These are phyloP conservation scores for Phytophthora vignae DNA, from an alignment of 352 stramenopile genomes.

Conservation along the genomic window DNA sequence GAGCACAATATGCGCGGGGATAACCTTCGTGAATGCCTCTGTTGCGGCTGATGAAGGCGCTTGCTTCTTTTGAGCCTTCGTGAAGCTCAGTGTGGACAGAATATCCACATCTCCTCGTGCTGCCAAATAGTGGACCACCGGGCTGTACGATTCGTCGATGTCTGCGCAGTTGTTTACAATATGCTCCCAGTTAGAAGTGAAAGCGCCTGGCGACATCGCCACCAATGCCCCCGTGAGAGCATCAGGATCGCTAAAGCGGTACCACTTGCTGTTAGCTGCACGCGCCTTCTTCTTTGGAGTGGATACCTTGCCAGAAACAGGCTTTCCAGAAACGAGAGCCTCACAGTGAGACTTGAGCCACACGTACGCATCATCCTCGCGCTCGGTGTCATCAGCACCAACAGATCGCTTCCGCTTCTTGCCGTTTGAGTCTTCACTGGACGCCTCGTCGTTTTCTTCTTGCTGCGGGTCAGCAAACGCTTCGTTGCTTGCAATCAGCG, in stretches of 20 bases:
- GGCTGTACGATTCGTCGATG: conserved; percentile 40
- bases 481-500: conserved; percentile 48
- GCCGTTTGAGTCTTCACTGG: conserved; percentile 10
- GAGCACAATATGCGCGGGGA: conserved; percentile 36
- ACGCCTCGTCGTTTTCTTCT: conserved; percentile 11
- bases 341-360: conserved; percentile 49
- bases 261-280: conserved; percentile 30
- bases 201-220: conserved; percentile 29
- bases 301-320: not conserved
- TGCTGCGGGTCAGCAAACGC: conserved; percentile 16
- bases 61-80: conserved; percentile 26
- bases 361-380: conserved; percentile 43
- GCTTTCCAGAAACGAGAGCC: conserved; percentile 23
- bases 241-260: conserved; percentile 28
- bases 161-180: conserved; percentile 47
- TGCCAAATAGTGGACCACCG: conserved; percentile 63
- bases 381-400: conserved; percentile 4
- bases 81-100: conserved; percentile 27
- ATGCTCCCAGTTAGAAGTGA: conserved; percentile 43
- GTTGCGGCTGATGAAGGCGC: not conserved
- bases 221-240: conserved; percentile 39
- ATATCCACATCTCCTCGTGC: conserved; percentile 54
- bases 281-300: conserved; percentile 32
- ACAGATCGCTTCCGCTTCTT: conserved; percentile 38
- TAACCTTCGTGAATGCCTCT: conserved; percentile 19